These are phyloP conservation scores for Botryotinia globosa DNA, from an alignment of 2,329 filamentous ascomycete genomes.

Conservation along the genomic window DNA sequence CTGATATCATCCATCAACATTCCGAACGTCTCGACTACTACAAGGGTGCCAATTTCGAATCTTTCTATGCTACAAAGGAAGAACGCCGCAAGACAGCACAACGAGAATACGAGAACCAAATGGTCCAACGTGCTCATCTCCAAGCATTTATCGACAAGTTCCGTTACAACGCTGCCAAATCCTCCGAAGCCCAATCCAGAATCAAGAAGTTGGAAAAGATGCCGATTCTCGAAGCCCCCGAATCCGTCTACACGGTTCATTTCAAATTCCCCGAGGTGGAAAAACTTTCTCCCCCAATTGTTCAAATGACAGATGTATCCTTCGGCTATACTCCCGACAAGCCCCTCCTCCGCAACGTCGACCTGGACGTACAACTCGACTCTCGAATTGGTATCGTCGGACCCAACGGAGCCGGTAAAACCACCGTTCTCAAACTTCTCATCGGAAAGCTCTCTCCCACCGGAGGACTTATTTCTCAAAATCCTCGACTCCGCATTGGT, in stretches of 20 bases:
- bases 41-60: slow-evolving; percentile 93
- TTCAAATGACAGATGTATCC: slow-evolving; percentile 90
- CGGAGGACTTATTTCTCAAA: slow-evolving; percentile 78
- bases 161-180: slow-evolving; percentile 98
- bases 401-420: slow-evolving; percentile 98
- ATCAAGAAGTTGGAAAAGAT: slow-evolving; percentile 99
- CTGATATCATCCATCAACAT: slow-evolving; percentile 97
- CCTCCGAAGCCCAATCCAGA: slow-evolving; percentile 93
- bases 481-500: slow-evolving; percentile 84
- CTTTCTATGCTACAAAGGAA: slow-evolving; percentile 96
- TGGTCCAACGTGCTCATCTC: slow-evolving; percentile 87
- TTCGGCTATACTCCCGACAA: slow-evolving; percentile 86
- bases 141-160: slow-evolving; percentile 99
- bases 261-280: slow-evolving; percentile 98
- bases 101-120: slow-evolving; percentile 98
- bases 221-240: slow-evolving; percentile 85
- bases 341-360: slow-evolving; percentile 77
- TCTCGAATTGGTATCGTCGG: slow-evolving; percentile 99
- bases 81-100: slow-evolving; percentile 95
- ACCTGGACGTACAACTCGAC: slow-evolving; percentile 95
- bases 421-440: slow-evolving; percentile 95
- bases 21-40: slow-evolving; percentile 98
- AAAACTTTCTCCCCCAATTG: slow-evolving; percentile 94
- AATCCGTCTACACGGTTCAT: slow-evolving; percentile 91
- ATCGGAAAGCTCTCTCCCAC: slow-evolving; percentile 79